phyloP scores from a whole-genome alignment of 805 yeast genomes.

The Teunomyces gatunensis region DNA sequence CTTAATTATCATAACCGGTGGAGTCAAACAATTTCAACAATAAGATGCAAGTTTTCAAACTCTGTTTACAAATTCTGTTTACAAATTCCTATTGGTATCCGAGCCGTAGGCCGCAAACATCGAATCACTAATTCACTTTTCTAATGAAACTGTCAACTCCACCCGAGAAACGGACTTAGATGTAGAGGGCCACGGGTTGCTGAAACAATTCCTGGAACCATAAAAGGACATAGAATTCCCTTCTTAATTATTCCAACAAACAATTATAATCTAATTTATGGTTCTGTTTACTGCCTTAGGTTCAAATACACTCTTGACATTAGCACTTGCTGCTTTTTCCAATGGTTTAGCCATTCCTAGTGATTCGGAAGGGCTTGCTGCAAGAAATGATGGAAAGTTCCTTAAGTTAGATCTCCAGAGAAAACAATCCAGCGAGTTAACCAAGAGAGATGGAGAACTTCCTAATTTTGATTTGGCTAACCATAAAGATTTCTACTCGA shows the following conservation, averaged over 20 bases:
- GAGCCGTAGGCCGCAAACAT: neutral
- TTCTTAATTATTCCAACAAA: neutral
- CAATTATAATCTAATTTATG: neutral
- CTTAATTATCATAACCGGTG: neutral
- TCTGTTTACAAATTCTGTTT: neutral
- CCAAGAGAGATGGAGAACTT: neutral
- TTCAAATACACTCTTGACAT: neutral
- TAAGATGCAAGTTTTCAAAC: neutral
- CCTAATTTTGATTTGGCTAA: constrained; percentile 3
- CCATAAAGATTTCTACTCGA: constrained; percentile 6
- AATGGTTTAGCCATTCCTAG: neutral
- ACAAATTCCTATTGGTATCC: neutral
- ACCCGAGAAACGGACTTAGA: neutral
- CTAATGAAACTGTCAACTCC: neutral
- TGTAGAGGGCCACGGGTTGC: neutral
- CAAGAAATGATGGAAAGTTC: neutral
- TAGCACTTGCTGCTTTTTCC: neutral
- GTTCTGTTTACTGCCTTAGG: neutral
- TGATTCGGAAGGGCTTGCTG: neutral
- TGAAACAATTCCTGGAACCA: neutral
- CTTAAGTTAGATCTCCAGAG: neutral
- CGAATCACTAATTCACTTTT: neutral
- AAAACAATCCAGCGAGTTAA: too few species aligned
- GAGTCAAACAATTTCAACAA: neutral
- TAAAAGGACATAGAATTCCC: neutral